Evolutionary conservation across 1,284 basidiomycete genomes (phyloP), one percentile per base, ranked within the genome.

Genomic region (Rhodotorula glutinis): DNA sequence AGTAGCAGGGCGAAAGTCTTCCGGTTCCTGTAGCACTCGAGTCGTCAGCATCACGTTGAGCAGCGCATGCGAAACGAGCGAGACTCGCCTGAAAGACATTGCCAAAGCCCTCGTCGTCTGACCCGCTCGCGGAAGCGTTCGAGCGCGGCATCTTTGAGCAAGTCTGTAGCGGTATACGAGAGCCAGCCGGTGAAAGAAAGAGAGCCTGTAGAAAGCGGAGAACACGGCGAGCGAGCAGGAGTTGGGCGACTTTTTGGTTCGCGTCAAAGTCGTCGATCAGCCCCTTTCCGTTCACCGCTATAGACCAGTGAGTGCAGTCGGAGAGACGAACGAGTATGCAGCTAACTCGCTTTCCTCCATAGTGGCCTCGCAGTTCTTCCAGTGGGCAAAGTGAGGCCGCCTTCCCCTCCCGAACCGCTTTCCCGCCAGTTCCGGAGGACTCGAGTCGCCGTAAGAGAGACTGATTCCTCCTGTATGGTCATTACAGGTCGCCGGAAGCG

Each of bases 401-500:
- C 33, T n/a, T n/a, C n/a, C n/a, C n/a, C n/a, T n/a, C n/a, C n/a
- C n/a, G n/a, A n/a, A n/a, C n/a, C 23, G 49, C 38, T 47, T 16
- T n/a, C 38, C 43, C 43, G 21, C 30, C 38, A 13, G 29, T 17
- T 21, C 41, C 25, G 30, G 30, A 27, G 16, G 16, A 8, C 33
- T 23, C 11, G 29, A 5, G n/a, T n/a, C n/a, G n/a, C n/a, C n/a
- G 29, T 14, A 30, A 8, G 21, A 23, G 33, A 53, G 30, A 5
- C 52, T 41, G 23, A 41, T 21, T 19, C 17, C 41, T 38, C 5
- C 30, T 23, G 19, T 3, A 0, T 41, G 16, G n/a, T 8, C 17
- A 13, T n/a, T 29, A 29, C 57, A 75, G 74, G 63, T 92, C 90
- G 62, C 92, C 92, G 64, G 90, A 90, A 56, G 90, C 89, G 27